Percentiles rank a stretch among this genome's conserved stretches.
phyloP scores from a whole-genome alignment of 805 yeast species.

The Metschnikowia baotianmanensis region DNA sequence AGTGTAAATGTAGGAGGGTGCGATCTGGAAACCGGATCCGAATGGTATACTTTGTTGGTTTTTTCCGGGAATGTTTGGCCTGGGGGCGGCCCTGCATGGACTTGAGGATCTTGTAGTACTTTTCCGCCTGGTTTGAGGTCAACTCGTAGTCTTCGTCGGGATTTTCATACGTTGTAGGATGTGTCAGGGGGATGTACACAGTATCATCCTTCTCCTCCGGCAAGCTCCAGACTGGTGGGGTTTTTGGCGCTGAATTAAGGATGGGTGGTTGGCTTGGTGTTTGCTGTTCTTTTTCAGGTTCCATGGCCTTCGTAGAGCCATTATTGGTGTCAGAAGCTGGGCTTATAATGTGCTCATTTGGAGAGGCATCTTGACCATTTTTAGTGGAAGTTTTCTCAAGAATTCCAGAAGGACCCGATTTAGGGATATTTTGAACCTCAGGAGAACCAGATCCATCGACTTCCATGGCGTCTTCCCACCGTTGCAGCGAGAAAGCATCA shows the following conservation, averaged over 20 bases:
- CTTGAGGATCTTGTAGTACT: slow-evolving; percentile 34
- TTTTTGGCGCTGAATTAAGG: not conserved
- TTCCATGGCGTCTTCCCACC: too few species aligned
- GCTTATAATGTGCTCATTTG: too few species aligned
- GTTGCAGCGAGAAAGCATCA: too few species aligned
- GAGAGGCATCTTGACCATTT: too few species aligned
- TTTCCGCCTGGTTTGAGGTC: slow-evolving; percentile 37
- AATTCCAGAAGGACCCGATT: too few species aligned
- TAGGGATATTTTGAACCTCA: too few species aligned
- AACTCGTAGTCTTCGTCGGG: slow-evolving; percentile 43
- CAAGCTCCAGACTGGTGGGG: slow-evolving; percentile 7
- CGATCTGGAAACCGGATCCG: slow-evolving; percentile 41
- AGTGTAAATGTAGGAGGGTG: slow-evolving; percentile 32
- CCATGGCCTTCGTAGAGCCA: not conserved
- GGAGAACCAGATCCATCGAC: too few species aligned
- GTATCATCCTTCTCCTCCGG: slow-evolving; percentile 14
- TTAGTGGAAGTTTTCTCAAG: too few species aligned
- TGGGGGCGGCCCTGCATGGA: slow-evolving; percentile 22
- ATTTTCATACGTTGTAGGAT: slow-evolving; percentile 29
- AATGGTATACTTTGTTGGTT: slow-evolving; percentile 30
- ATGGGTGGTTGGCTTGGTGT: too few species aligned
- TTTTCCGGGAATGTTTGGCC: slow-evolving; percentile 12
- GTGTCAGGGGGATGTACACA: slow-evolving; percentile 12
- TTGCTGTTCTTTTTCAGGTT: not conserved
- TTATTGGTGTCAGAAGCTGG: too few species aligned